Evolutionary conservation across 805 yeast genomes (phyloP), one percentile per base, ranked within the genome.

Genomic region (Ogataea pini): DNA sequence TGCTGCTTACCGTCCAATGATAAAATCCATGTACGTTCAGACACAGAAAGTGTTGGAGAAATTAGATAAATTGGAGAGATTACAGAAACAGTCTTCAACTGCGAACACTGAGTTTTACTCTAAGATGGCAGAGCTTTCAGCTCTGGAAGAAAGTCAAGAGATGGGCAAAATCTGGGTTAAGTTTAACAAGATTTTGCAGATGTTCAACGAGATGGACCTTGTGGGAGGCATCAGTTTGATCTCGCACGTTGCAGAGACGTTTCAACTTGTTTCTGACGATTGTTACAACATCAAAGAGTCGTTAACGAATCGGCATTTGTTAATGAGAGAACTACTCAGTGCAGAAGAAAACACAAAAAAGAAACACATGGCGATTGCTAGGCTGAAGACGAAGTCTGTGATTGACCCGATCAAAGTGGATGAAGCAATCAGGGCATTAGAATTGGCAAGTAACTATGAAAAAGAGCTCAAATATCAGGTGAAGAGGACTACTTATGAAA

Each of bases 241-340:
- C 67, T 90, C 94, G 0, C 75, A 86, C 0, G 65, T 92, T 29
- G 90, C 88, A 1, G 97, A 92, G 58, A 86, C 86, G 1, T 63
- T 89, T 13, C 80, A 75, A 47, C 72, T 78, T 58, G 71, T 89
- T 24, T 71, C 81, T 3, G 78, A 79, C 51, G 97, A 91, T 58
- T 85, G 94, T 13, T 94, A 85, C 65, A 83, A 86, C 49, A 85
- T 91, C 48, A 94, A 94, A 66, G 99, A 94, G 68, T 85, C 96
- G 0, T 72, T 94, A 46, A 94, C 99, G 0, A 91, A 92, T 68
- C 76, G 99, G 50, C 96, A 94, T 65, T 73, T 94, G 48, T 69
- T 92, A 32, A 94, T 94, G 96, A 78, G 97, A 46, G 99, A 94
- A 56, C 72, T 89, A 44, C 60, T 79, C 27, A 86, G 80, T 61